These are phyloP conservation scores for Dothidotthia symphoricarpi DNA, from an alignment of 2,329 filamentous ascomycete species.

Conservation along the genomic window DNA sequence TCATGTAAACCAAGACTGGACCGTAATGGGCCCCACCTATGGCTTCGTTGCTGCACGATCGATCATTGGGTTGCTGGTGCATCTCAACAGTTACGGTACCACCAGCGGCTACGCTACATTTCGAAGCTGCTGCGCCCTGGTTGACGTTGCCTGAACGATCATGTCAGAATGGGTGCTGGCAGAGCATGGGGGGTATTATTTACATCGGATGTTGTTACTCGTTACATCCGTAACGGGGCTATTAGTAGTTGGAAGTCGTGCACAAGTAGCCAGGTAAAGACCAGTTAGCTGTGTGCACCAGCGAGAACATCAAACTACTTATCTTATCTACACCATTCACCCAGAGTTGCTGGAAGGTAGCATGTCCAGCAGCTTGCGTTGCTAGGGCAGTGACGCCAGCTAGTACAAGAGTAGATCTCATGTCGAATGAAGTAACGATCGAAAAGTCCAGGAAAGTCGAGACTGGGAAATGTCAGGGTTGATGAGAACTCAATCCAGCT, in stretches of 20 bases:
- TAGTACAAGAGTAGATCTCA: slow-evolving; percentile 15
- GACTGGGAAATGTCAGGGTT: no score
- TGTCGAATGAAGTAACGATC: slow-evolving; percentile 6
- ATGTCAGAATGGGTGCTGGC: neutral
- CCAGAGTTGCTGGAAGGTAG: slow-evolving; percentile 37
- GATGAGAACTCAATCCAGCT: no score
- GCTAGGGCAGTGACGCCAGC: slow-evolving; percentile 15
- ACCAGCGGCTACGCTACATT: slow-evolving; percentile 51
- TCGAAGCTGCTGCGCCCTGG: slow-evolving; percentile 35
- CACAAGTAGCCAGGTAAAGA: slow-evolving; percentile 21
- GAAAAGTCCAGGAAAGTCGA: no score
- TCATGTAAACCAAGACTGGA: slow-evolving; percentile 55
- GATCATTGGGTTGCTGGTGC: slow-evolving; percentile 56
- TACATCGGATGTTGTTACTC: slow-evolving; percentile 54
- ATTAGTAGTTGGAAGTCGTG: slow-evolving; percentile 38
- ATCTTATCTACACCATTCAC: slow-evolving; percentile 32
- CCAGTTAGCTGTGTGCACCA: neutral
- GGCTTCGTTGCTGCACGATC: slow-evolving; percentile 46
- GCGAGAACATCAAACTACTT: slow-evolving; percentile 3
- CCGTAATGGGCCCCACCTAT: slow-evolving; percentile 43
- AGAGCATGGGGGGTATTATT: neutral
- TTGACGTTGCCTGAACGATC: slow-evolving; percentile 22
- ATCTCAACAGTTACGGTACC: slow-evolving; percentile 46
- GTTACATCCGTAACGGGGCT: slow-evolving; percentile 49
- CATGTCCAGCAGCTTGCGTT: slow-evolving; percentile 19